These are phyloP conservation scores for Candida sithepensis DNA, from an alignment of 805 yeast species.

Conservation along the genomic window DNA sequence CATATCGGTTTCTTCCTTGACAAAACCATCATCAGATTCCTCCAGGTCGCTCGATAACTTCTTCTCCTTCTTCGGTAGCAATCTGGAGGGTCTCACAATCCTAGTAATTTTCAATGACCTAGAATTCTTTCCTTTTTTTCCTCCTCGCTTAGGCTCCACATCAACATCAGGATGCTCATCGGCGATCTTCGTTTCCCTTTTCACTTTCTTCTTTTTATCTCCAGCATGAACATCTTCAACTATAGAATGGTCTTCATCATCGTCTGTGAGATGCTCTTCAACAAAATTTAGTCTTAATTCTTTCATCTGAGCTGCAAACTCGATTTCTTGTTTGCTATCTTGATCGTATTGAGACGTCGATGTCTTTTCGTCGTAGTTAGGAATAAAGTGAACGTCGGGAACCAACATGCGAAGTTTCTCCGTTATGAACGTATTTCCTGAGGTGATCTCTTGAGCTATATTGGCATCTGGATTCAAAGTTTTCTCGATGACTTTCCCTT, in stretches of 20 bases:
- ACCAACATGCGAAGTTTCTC: constrained; percentile 23
- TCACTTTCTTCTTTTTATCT: background rate
- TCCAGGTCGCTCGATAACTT: background rate
- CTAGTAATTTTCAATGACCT: background rate
- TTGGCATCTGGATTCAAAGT: constrained; percentile 11
- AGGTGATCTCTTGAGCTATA: constrained; percentile 20
- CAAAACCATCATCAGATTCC: background rate
- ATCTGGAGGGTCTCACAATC: background rate
- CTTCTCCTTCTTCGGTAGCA: background rate
- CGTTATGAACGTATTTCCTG: constrained; percentile 19
- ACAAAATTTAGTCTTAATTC: constrained; percentile 35
- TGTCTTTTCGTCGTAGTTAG: background rate
- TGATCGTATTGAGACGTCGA: constrained; percentile 4
- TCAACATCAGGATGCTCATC: background rate
- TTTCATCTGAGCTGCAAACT: constrained; percentile 47
- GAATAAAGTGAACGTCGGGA: constrained; percentile 13
- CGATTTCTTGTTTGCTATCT: constrained; percentile 47
- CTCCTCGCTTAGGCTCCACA: background rate
- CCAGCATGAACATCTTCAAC: background rate
- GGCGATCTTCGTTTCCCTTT: background rate
- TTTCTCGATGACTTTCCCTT: constrained; percentile 1
- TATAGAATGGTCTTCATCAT: constrained; percentile 2
- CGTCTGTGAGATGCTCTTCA: constrained; percentile 8
- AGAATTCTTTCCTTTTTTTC: background rate
- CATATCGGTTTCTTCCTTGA: background rate